Base-by-base conservation (phyloP, 2,329 filamentous ascomycete species). In the Cytospora leucostoma region DNA sequence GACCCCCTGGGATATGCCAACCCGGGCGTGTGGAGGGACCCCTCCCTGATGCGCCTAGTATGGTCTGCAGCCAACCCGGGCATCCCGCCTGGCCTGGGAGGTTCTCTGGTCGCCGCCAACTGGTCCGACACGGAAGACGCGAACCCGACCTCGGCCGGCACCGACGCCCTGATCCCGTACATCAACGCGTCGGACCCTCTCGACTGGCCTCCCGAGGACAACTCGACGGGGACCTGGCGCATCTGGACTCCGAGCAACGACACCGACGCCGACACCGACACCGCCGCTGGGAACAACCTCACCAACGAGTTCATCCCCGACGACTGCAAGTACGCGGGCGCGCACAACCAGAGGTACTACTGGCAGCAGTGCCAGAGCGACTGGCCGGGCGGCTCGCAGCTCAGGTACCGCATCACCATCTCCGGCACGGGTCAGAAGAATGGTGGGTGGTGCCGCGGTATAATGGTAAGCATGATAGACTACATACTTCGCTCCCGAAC, bases 181-280 rank as follows among this genome's bases (percentile, higher is more conserved):
- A 27, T 27, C 27, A 27, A 27, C 27, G 27, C 27, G 27, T 27
- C 27, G 27, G 17, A 61, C n/a, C 49, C 58, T 15, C 58, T 61
- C 13, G 21, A 61, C 10, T 55, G 53, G 21, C 58, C 58, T 37
- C 58, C 58, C 1, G 15, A 6, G 7, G 50, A 61, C 11, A 61
- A 55, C 50, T 55, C 58, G 3, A 61, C 50, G 11, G 58, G 58
- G 7, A 13, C 19, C 49, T 61, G 50, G 58, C 35, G 3, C 7
- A 34, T n/a, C 7, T 53, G 27, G 11, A 40, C 32, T 7, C 44
- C 56, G 32, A 15, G 40, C 58, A 21, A 60, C 50, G 15, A 3
- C 35, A 35, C n/a, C n/a, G n/a, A n/a, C n/a, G n/a, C n/a, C n/a
- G n/a, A n/a, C n/a, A n/a, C n/a, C 50, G 15, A 3, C 35, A 35